Percentiles rank a stretch among this genome's conserved stretches.
Conservation (phyloP, 257 asterid species). For the Forsythia suspensa region DNA sequence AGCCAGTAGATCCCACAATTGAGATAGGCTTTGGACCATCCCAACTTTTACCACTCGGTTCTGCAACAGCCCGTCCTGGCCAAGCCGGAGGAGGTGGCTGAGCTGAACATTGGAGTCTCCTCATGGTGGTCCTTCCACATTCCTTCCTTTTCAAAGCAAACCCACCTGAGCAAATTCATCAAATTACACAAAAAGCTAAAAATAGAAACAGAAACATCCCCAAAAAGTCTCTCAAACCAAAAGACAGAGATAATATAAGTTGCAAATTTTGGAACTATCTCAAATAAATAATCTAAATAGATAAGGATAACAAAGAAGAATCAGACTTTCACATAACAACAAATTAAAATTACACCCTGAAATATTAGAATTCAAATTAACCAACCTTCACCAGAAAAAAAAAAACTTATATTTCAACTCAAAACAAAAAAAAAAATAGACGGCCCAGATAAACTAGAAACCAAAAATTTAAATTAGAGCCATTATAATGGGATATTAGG, state of each 20-base stretch:
- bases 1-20: slow-evolving; percentile 94
- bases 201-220: not conserved
- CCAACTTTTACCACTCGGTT: slow-evolving; percentile 67
- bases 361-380: too few relatives aligned
- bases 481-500: not conserved
- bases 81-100: slow-evolving; percentile 88
- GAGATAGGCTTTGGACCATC: slow-evolving; percentile 97
- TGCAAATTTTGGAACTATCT: not conserved
- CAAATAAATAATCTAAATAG: not conserved
- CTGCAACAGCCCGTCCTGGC: slow-evolving; percentile 85
- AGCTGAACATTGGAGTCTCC: slow-evolving; percentile 65
- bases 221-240: slow-evolving; percentile 17
- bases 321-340: not conserved
- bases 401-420: not conserved
- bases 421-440: too few relatives aligned
- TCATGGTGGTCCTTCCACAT: slow-evolving; percentile 38
- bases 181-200: slow-evolving; percentile 1
- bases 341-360: not conserved
- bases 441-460: not conserved
- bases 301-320: not conserved
- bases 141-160: slow-evolving; percentile 63
- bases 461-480: not conserved
- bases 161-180: slow-evolving; percentile 50
- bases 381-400: too few relatives aligned
- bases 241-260: not conserved